Evolutionary conservation across 83 land plant species (phyloP).

Genomic region (Thuja plicata): DNA sequence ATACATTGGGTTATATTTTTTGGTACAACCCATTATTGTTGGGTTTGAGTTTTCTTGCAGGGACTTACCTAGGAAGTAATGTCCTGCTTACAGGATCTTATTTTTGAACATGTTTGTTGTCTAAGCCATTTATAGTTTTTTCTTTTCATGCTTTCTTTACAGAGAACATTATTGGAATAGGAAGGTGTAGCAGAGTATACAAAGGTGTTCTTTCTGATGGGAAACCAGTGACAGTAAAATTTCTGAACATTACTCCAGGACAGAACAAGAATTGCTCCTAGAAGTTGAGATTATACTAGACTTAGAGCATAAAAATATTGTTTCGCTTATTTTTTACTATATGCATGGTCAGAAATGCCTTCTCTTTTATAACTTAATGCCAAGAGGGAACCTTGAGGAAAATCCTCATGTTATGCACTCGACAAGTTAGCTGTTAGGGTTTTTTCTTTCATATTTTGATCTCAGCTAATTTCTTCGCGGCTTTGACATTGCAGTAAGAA

Average conservation of each 20-base stretch:
- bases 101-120: neutral
- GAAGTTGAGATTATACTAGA: conserved; percentile 69
- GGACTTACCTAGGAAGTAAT: no score
- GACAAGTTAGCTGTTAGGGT: neutral
- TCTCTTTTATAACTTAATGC: conserved; percentile 66
- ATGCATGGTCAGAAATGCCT: conserved; percentile 38
- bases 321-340: conserved; percentile 68
- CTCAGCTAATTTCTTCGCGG: neutral
- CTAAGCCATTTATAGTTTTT: neutral
- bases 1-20: neutral
- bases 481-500: conserved; percentile 30
- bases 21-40: neutral
- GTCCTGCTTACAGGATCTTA: neutral
- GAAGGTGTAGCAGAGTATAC: conserved; percentile 83
- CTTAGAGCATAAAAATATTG: conserved; percentile 57
- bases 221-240: conserved; percentile 67
- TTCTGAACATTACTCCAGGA: conserved; percentile 53
- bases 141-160: conserved; percentile 4
- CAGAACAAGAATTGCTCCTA: conserved; percentile 56
- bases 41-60: no score
- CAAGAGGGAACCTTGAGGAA: conserved; percentile 75
- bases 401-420: conserved; percentile 57
- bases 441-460: neutral
- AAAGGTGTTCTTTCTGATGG: conserved; percentile 61
- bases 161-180: conserved; percentile 83